phyloP scores from a whole-genome alignment of 805 yeast genomes.

The Candida sanyiensis region DNA sequence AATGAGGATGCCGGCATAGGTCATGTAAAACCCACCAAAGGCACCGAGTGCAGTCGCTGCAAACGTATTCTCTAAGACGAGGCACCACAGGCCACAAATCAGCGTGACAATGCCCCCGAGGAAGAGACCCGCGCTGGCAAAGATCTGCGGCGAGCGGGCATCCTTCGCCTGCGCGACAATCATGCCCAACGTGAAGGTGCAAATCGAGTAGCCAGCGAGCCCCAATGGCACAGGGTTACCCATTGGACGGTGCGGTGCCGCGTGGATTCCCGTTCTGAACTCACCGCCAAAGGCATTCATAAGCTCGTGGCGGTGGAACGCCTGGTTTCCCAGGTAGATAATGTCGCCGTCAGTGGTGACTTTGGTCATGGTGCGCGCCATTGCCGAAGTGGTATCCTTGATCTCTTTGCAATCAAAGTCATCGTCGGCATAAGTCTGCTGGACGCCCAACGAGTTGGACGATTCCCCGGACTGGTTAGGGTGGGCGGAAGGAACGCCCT shows the following conservation, averaged over 20 bases:
- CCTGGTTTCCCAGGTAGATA: constrained; percentile 22
- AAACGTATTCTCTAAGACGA: constrained; percentile 48
- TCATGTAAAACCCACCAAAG: constrained; percentile 53
- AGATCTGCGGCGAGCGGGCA: constrained; percentile 37
- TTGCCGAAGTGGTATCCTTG: neutral
- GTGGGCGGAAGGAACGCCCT: constrained; percentile 1
- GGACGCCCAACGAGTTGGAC: neutral
- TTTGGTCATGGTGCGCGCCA: constrained; percentile 1
- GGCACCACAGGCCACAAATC: constrained; percentile 47
- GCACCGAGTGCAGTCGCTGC: constrained; percentile 47
- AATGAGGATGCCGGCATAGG: constrained; percentile 41
- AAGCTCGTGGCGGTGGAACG: constrained; percentile 7
- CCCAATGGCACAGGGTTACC: constrained; percentile 50
- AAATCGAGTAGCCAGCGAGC: constrained; percentile 41
- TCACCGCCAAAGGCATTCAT: constrained; percentile 11
- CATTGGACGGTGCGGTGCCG: constrained; percentile 13
- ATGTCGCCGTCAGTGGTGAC: constrained; percentile 34
- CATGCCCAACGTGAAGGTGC: constrained; percentile 44
- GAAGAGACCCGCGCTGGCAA: constrained; percentile 42
- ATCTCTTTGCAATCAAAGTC: neutral
- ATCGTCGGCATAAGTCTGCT: neutral
- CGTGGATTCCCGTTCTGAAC: constrained; percentile 7
- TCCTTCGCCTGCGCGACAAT: constrained; percentile 41
- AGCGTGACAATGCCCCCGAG: constrained; percentile 46
- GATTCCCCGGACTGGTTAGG: neutral